Evolutionary conservation across 768 basidiomycete species (phyloP).

Genomic region (Clathrus columnatus): DNA sequence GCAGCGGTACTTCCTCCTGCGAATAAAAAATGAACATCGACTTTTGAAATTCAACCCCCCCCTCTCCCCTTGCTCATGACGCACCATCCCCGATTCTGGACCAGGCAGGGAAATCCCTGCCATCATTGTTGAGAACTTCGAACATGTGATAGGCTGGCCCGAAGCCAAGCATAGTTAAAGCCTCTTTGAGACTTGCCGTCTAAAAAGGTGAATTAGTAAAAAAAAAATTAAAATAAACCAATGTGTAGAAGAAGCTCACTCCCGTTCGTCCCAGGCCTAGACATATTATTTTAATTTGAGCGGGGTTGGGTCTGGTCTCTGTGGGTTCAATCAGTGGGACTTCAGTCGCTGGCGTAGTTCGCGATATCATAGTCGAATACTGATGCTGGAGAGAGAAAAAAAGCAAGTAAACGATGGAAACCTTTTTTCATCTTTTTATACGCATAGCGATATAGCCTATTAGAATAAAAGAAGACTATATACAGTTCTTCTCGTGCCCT

Average conservation of each 20-base stretch:
- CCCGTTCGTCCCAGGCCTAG: constrained; percentile 7
- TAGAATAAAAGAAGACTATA: no score
- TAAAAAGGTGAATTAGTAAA: not conserved
- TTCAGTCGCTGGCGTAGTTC: not conserved
- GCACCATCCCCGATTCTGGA: not conserved
- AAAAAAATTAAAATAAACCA: not conserved
- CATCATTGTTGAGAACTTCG: not conserved
- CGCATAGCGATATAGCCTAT: not conserved
- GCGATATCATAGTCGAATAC: not conserved
- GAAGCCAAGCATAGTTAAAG: not conserved
- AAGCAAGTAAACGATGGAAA: not conserved
- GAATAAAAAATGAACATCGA: not conserved
- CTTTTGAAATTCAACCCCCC: not conserved
- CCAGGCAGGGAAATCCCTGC: constrained; percentile 2
- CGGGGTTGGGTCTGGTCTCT: not conserved
- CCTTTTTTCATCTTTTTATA: not conserved
- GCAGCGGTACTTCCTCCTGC: not conserved
- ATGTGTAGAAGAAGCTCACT: not conserved
- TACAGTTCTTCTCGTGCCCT: no score
- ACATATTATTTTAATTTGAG: constrained; percentile 1
- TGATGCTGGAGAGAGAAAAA: not conserved
- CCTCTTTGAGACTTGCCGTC: constrained; percentile 2
- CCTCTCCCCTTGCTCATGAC: not conserved
- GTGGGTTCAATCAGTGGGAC: not conserved
- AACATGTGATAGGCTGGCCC: constrained; percentile 5